phyloP scores from a whole-genome alignment of 495 filamentous ascomycete genomes.

The Aspergillus olivimuriae region DNA sequence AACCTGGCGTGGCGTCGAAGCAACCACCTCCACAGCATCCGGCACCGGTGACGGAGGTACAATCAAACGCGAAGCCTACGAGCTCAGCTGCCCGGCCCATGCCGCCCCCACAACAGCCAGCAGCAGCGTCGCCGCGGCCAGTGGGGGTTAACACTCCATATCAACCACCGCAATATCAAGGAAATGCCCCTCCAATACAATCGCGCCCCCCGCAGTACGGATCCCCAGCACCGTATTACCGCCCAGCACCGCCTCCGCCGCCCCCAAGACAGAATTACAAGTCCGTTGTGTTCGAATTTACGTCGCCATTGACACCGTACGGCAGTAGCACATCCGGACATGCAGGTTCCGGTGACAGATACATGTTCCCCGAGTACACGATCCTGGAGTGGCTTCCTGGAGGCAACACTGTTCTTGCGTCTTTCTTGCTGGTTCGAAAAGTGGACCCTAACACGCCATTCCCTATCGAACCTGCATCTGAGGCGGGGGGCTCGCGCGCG shows the following conservation, averaged over 20 bases:
- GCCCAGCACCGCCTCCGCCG: conserved; percentile 23
- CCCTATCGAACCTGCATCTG: conserved; percentile 28
- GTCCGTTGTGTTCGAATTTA: conserved; percentile 79
- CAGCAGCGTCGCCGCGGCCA: conserved; percentile 20
- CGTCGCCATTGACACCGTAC: conserved; percentile 42
- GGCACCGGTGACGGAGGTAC: conserved; percentile 9
- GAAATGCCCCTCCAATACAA: conserved; percentile 29
- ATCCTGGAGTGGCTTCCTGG: conserved; percentile 66
- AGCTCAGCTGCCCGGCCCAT: conserved; percentile 6
- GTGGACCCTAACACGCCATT: conserved; percentile 41
- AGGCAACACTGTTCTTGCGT: conserved; percentile 43
- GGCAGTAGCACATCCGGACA: conserved; percentile 51
- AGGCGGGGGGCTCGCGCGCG: conserved; percentile 17
- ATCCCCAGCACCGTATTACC: conserved; percentile 32
- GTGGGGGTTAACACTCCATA: conserved; percentile 25
- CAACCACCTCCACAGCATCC: conserved; percentile 17
- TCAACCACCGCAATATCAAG: conserved; percentile 29
- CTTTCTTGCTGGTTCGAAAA: conserved; percentile 45
- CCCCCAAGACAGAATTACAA: conserved; percentile 52
- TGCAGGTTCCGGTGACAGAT: conserved; percentile 73
- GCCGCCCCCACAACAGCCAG: conserved; percentile 14
- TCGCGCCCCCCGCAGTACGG: conserved; percentile 33
- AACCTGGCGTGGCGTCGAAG: conserved; percentile 14
- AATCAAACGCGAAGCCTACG: conserved; percentile 4
- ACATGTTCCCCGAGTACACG: conserved; percentile 78